Conservation (phyloP, 805 yeast species). For the Teunomyces cretensis region DNA sequence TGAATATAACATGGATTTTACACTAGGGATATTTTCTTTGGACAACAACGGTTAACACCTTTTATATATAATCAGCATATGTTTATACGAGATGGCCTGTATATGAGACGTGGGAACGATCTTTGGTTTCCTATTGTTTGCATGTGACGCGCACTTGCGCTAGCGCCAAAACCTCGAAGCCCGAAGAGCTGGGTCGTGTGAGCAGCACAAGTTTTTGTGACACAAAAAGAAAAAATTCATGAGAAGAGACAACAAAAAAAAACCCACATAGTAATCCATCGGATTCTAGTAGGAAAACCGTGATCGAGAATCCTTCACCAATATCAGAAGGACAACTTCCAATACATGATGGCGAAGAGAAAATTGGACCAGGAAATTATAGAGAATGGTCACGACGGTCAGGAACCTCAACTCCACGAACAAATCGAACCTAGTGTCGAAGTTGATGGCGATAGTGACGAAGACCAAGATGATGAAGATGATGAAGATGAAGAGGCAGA, state of each 20-base stretch:
- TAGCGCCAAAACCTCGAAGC: neutral
- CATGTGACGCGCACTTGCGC: neutral
- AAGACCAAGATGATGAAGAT: conserved; percentile 27
- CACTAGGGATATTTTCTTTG: no score
- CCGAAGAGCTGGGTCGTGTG: conserved; percentile 1
- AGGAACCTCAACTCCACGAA: neutral
- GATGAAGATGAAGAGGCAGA: conserved; percentile 13
- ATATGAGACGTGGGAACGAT: neutral
- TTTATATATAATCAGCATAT: no score
- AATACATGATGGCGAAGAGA: conserved; percentile 11
- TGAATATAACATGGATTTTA: conserved; percentile 47
- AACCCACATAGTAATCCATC: conserved; percentile 3
- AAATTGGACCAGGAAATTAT: conserved; percentile 7
- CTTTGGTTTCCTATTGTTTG: neutral
- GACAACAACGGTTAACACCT: no score
- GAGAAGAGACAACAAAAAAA: conserved; percentile 3
- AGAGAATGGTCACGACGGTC: neutral
- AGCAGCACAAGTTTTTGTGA: neutral
- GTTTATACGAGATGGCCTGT: neutral
- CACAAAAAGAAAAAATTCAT: conserved; percentile 2
- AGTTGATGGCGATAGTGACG: conserved; percentile 20
- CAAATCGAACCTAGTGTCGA: conserved; percentile 6
- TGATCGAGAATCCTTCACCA: conserved; percentile 1
- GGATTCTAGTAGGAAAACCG: neutral
- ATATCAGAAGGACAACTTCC: neutral